Percentiles rank a stretch among this genome's conserved stretches.
Conservation (phyloP, 768 basidiomycete genomes). For the Paxillus ammoniavirescens region DNA sequence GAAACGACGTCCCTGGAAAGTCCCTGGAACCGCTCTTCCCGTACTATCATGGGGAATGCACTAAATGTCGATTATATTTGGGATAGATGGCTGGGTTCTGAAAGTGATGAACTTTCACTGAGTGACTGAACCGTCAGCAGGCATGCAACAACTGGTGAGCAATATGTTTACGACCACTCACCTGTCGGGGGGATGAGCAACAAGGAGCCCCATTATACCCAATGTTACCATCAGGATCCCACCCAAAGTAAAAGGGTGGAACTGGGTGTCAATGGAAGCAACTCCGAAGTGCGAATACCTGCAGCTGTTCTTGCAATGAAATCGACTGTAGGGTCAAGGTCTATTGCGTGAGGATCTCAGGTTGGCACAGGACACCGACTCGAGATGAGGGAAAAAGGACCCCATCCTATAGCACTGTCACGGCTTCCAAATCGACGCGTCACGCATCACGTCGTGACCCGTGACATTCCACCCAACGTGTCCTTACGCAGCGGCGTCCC, state of each 20-base stretch:
- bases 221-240: not conserved
- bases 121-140: not conserved
- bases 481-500: no score
- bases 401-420: no score
- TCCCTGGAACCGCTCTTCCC: conserved; percentile 66
- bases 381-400: no score
- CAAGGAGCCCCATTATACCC: conserved; percentile 64
- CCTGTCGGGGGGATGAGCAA: conserved; percentile 79
- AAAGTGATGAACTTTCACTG: conserved; percentile 82
- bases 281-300: conserved; percentile 31
- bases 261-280: not conserved
- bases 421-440: no score
- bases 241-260: not conserved
- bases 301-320: conserved; percentile 78
- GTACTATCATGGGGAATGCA: conserved; percentile 64
- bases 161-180: conserved; percentile 17
- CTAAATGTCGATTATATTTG: conserved; percentile 62
- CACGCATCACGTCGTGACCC: no score
- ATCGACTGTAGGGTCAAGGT: conserved; percentile 65
- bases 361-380: no score
- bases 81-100: conserved; percentile 59
- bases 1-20: conserved; percentile 78
- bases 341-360: conserved; percentile 13
- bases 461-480: no score
- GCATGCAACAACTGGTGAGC: not conserved